Conservation (phyloP, 371 early-diverging fungal genomes). For the Actinomortierella ambigua region DNA sequence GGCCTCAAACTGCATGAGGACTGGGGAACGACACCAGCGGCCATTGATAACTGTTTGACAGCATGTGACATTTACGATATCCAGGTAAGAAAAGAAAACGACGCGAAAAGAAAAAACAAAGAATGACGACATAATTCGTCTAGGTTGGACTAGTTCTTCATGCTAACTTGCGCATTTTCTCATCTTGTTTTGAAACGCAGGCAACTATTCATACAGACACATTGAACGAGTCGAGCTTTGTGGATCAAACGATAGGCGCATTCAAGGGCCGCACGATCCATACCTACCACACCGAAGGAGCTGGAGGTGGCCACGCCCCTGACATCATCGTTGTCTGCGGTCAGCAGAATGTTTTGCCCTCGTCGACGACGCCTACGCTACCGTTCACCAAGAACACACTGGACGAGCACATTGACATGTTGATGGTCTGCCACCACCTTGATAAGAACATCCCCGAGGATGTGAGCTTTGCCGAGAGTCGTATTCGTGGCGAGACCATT, state of each 20-base stretch:
- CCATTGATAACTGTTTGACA: slow-evolving; percentile 85
- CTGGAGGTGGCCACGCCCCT: slow-evolving; percentile 95
- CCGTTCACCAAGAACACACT: slow-evolving; percentile 91
- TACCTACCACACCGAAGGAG: slow-evolving; percentile 95
- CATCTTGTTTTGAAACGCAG: slow-evolving; percentile 23
- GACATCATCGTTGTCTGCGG: slow-evolving; percentile 87
- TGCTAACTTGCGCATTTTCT: too few relatives aligned
- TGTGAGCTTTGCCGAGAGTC: slow-evolving; percentile 92
- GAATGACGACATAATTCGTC: too few relatives aligned
- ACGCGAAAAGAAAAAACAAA: too few relatives aligned
- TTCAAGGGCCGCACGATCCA: slow-evolving; percentile 92
- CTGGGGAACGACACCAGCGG: slow-evolving; percentile 93
- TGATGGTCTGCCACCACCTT: slow-evolving; percentile 98
- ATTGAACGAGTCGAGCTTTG: slow-evolving; percentile 93
- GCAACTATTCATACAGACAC: slow-evolving; percentile 95
- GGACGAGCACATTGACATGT: slow-evolving; percentile 97
- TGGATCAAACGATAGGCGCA: slow-evolving; percentile 85
- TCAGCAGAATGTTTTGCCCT: slow-evolving; percentile 84
- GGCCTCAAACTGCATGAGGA: slow-evolving; percentile 95
- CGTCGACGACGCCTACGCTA: slow-evolving; percentile 93
- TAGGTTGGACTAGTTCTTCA: too few relatives aligned
- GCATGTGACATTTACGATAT: slow-evolving; percentile 91
- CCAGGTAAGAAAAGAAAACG: slow-evolving; percentile 63
- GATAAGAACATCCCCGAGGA: slow-evolving; percentile 92
- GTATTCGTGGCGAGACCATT: slow-evolving; percentile 95